Base-by-base conservation (phyloP, 2,329 filamentous ascomycete species). In the Phaeosphaeriaceae sp. region DNA sequence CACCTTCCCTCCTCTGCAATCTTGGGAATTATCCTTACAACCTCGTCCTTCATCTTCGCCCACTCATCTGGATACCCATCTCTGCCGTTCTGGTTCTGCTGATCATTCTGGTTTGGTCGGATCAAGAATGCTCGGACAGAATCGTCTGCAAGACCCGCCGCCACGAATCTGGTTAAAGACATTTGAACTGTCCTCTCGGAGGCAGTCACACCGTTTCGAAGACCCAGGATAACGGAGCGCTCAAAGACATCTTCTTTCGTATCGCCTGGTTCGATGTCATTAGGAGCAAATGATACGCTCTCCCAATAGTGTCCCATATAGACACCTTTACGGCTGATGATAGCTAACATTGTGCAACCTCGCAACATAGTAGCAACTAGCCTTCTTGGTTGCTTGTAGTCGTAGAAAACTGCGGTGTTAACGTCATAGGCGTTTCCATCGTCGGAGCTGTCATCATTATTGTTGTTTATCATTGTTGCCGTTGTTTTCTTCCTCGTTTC, bases 271-370 rank as follows among this genome's bases (percentile, higher is more conserved):
- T 23, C n/a, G 3, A 5, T 35, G 2, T 48, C 21, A 23, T 56
- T 35, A 7, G 49, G 49, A 22, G 7, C 26, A 21, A 59, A 55
- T 2, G 52, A 49, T 11, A 52, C 35, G 28, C 22, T 49, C 22
- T 60, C 58, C 58, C 58, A 60, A 17, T 50, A 60, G 22, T 60
- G 54, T 15, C 30, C 44, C 7, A 60, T 35, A 28, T 54, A 60
- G 8, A 56, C 49, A 8, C 43, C 58, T 30, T 51, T 54, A 6
- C 57, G 58, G 26, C 54, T 52, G 11, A 60, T 54, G n/a, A 60
- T 43, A 11, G 28, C 58, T 28, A 60, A 35, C 40, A 56, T 44
- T 3, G 58, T 56, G 40, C 54, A 60, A 8, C 58, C 58, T 30
- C 32, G 30, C 21, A 56, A 48, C 1, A 9, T 5, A 17, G 11